These are phyloP conservation scores for Aspergillus carlsbadensis DNA, from an alignment of 495 filamentous ascomycete species.

Conservation along the genomic window DNA sequence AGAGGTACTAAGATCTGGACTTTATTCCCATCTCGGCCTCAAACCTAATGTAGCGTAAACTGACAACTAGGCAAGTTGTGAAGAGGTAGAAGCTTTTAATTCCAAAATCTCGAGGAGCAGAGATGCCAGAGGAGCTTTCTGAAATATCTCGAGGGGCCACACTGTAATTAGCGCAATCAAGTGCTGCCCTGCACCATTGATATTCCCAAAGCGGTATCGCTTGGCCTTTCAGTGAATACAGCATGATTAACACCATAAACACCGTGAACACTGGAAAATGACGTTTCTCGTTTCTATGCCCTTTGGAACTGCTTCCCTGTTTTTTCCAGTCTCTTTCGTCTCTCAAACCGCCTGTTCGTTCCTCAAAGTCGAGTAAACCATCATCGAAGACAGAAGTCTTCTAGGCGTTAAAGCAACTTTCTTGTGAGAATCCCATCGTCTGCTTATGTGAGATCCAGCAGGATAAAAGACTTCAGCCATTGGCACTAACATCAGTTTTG, in stretches of 20 bases:
- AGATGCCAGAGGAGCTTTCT: too few relatives aligned
- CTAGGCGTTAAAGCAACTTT: too few relatives aligned
- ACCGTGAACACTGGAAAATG: neutral
- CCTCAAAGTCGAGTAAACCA: too few relatives aligned
- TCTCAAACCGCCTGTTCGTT: too few relatives aligned
- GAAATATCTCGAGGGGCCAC: neutral
- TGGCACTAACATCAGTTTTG: too few relatives aligned
- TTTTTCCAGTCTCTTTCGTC: too few relatives aligned
- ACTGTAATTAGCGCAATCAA: neutral
- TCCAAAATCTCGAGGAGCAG: neutral
- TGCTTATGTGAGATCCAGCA: too few relatives aligned
- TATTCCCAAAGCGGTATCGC: conserved; percentile 20
- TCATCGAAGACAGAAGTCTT: too few relatives aligned
- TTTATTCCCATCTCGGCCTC: neutral
- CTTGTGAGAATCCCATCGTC: too few relatives aligned
- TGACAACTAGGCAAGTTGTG: neutral
- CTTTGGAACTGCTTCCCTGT: too few relatives aligned
- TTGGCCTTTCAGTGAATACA: conserved; percentile 2
- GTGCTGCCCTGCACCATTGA: conserved; percentile 2
- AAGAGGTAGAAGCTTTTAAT: neutral
- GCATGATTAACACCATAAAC: neutral
- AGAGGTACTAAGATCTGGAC: neutral
- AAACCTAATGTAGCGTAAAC: neutral
- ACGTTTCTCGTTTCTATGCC: neutral
- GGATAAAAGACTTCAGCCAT: too few relatives aligned